These are phyloP conservation scores for Cystofilobasidium capitatum DNA, from an alignment of 768 basidiomycete species.

Conservation along the genomic window DNA sequence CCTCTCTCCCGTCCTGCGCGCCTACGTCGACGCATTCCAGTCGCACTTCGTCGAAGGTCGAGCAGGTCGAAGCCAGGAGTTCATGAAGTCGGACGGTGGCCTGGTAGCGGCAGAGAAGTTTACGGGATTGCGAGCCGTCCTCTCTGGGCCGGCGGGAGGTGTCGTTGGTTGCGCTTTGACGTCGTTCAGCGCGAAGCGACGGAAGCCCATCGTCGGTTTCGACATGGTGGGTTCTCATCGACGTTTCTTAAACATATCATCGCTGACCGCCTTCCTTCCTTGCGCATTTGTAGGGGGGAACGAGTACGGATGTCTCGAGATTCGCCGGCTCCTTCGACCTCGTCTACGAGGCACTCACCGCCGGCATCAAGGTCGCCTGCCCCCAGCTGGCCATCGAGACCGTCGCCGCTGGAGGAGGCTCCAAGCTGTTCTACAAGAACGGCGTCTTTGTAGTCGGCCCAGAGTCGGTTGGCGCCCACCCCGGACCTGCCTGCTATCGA, in stretches of 20 bases:
- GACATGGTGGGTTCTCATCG: conserved; percentile 28
- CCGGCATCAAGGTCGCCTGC: neutral
- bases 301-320: conserved; percentile 30
- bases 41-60: conserved; percentile 32
- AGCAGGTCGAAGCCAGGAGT: conserved; percentile 24
- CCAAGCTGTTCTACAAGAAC: conserved; percentile 29
- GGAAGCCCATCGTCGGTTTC: conserved; percentile 30
- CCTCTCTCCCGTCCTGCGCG: conserved; percentile 31
- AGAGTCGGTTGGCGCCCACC: conserved; percentile 23
- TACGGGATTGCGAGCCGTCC: conserved; percentile 28
- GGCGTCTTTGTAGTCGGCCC: conserved; percentile 31
- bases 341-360: conserved; percentile 1
- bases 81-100: conserved; percentile 28
- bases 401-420: conserved; percentile 27
- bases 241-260: neutral
- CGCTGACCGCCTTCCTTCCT: neutral
- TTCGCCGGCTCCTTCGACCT: conserved; percentile 30
- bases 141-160: conserved; percentile 32
- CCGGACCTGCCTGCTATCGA: conserved; percentile 29
- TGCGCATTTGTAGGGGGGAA: conserved; percentile 11
- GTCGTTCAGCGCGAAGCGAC: conserved; percentile 19
- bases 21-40: conserved; percentile 33
- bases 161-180: conserved; percentile 30
- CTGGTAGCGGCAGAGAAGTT: conserved; percentile 19
- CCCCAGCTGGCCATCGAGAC: conserved; percentile 17